Evolutionary conservation across 192 early-diverging fungal species (phyloP), one percentile per base, ranked within the genome.

Genomic region (Rhizoclosmatium globosum): DNA sequence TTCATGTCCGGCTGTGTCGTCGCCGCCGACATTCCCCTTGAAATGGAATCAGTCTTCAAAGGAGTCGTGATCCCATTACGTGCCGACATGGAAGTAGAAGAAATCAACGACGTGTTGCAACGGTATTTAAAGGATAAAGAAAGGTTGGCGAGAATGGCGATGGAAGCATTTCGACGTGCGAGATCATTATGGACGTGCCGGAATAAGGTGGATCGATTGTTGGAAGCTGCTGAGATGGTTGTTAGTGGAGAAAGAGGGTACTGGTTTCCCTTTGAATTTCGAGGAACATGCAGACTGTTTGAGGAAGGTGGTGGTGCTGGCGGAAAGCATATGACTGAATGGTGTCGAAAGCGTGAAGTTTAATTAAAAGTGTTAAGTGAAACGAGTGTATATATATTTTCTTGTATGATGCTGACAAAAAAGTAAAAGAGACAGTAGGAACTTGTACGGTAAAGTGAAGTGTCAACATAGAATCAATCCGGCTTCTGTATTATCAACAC

Each of bases 1-100:
- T 74, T 74, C 59, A 74, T 74, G 72, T 62, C 58, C 9, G 72
- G 72, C 15, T 74, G 72, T 43, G 72, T 74, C 23, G 72, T 74
- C 13, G 72, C 72, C 2, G 57, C 72, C 4, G 72, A 74, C 43
- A 62, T 74, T 23, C 72, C 72, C 19, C 2, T 74, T 2, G 72
- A 74, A 64, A 74, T 74, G 72, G 72, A 74, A 62, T 53, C 59
- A 2, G 62, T 74, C 38, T 74, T 74, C 59, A 6, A 45, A 39
- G 43, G 44, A 41, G 72, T 74, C 21, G 59, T 74, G 31, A 74
- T 74, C n/a, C 72, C 72, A 11, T 56, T 74, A 15, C 4, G 19
- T 2, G 17, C 72, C 0, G 72, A 59, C 43, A 74, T 74, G 72
- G 62, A 7, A 7, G 59, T 39, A 23, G 11, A 38, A 62, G 58